Percentiles rank a stretch among this genome's conserved stretches.
Conservation (phyloP, 176 grass and related monocot species). For the Aegilops umbellulata region DNA sequence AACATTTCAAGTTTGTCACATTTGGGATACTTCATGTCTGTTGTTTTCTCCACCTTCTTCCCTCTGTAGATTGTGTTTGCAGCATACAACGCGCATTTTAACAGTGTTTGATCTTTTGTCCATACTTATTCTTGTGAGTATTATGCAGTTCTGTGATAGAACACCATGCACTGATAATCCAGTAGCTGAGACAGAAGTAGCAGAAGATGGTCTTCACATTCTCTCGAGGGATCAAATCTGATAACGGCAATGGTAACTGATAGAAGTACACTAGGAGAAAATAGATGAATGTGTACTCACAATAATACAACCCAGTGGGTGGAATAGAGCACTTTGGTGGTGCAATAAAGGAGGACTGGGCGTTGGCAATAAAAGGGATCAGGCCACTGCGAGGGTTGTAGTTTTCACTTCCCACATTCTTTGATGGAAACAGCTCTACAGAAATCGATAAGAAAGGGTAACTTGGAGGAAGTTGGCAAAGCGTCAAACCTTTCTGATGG, state of each 20-base stretch:
- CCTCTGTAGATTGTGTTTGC: background rate
- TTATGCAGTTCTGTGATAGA: conserved; percentile 10
- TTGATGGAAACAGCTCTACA: too few species aligned
- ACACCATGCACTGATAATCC: conserved; percentile 12
- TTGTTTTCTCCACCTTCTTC: background rate
- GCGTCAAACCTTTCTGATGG: too few species aligned
- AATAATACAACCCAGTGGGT: too few species aligned
- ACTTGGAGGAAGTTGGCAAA: too few species aligned
- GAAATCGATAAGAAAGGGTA: too few species aligned
- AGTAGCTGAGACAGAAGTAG: background rate
- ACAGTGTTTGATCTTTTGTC: background rate
- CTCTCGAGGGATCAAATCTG: background rate
- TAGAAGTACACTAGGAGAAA: background rate
- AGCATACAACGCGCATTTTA: background rate
- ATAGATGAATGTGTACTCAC: background rate
- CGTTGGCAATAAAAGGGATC: too few species aligned
- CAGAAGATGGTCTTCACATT: background rate
- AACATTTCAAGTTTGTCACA: background rate
- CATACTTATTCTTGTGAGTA: background rate
- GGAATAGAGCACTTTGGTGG: too few species aligned
- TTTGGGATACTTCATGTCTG: conserved; percentile 10
- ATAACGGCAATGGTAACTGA: background rate
- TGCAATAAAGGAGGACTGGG: too few species aligned
- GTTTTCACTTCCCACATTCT: too few species aligned
- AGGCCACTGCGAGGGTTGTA: too few species aligned